Evolutionary conservation across 2,329 filamentous ascomycete species (phyloP).

Genomic region (Diplodia scrobiculata): DNA sequence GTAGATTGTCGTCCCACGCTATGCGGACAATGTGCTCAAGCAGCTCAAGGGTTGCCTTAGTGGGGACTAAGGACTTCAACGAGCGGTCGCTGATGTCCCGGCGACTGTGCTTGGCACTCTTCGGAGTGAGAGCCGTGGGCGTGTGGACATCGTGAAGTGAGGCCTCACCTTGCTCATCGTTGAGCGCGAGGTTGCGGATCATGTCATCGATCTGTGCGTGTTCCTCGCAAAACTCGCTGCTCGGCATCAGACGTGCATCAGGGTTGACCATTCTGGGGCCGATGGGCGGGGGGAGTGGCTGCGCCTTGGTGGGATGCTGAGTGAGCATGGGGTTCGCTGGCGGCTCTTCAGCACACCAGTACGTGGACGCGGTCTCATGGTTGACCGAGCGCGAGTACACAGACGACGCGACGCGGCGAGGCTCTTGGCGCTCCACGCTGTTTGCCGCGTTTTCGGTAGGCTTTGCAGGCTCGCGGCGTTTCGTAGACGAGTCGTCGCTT

Average conservation of each 20-base stretch:
- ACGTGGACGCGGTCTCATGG: background rate
- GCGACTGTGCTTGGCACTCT: background rate
- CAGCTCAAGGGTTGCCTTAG: background rate
- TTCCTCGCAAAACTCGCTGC: background rate
- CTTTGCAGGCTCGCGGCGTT: background rate
- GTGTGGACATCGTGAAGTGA: background rate
- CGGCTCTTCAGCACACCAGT: background rate
- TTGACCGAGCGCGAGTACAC: slow-evolving; percentile 2
- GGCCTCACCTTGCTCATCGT: background rate
- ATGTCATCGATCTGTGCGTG: background rate
- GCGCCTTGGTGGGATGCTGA: background rate
- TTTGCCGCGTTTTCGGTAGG: background rate
- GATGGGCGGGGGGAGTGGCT: background rate
- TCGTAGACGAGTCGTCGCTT: background rate
- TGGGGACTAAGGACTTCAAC: background rate
- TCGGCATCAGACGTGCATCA: background rate
- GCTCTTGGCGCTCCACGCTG: background rate
- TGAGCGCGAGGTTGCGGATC: background rate
- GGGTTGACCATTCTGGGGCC: background rate
- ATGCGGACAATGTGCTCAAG: background rate
- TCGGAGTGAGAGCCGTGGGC: background rate
- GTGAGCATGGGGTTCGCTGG: background rate
- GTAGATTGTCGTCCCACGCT: background rate
- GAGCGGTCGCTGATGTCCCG: slow-evolving; percentile 4
- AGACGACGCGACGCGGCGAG: background rate